Conservation (phyloP, 768 basidiomycete genomes). For the Tephrocybe sp. region DNA sequence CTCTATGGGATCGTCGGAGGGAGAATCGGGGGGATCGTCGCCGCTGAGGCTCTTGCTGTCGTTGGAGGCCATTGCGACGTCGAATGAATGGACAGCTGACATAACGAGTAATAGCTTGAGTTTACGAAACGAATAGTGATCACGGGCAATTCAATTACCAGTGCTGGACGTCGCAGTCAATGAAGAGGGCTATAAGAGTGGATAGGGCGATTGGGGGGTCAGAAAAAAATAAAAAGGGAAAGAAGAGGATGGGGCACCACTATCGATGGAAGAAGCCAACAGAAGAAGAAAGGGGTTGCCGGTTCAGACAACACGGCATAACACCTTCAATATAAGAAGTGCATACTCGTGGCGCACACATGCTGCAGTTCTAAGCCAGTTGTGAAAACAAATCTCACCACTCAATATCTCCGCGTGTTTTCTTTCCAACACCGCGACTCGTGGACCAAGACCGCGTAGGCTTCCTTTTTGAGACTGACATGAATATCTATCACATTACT, state of each 20-base stretch:
- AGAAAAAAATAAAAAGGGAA: conserved; percentile 8
- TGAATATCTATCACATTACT: not conserved
- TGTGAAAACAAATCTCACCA: not conserved
- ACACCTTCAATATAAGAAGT: conserved; percentile 7
- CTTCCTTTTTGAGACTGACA: conserved; percentile 6
- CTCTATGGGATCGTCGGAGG: conserved; percentile 30
- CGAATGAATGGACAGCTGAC: conserved; percentile 19
- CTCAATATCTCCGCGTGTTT: conserved; percentile 6
- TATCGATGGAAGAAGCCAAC: conserved; percentile 7
- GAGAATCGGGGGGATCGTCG: conserved; percentile 34
- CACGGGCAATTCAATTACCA: conserved; percentile 10
- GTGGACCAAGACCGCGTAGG: not conserved
- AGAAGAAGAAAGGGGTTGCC: conserved; percentile 5
- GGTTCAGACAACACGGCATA: conserved; percentile 14
- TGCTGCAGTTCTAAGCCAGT: not conserved
- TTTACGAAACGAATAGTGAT: conserved; percentile 15
- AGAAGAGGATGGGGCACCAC: conserved; percentile 11
- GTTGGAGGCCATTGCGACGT: conserved; percentile 29
- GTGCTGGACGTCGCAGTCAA: not conserved
- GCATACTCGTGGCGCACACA: conserved; percentile 13
- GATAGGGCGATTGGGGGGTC: not conserved
- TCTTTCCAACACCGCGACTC: conserved; percentile 12
- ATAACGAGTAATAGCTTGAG: conserved; percentile 19
- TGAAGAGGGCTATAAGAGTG: conserved; percentile 1
- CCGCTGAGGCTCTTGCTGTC: conserved; percentile 31